Evolutionary conservation across 176 grass and related monocot genomes (phyloP).

Genomic region (Eleusine indica): DNA sequence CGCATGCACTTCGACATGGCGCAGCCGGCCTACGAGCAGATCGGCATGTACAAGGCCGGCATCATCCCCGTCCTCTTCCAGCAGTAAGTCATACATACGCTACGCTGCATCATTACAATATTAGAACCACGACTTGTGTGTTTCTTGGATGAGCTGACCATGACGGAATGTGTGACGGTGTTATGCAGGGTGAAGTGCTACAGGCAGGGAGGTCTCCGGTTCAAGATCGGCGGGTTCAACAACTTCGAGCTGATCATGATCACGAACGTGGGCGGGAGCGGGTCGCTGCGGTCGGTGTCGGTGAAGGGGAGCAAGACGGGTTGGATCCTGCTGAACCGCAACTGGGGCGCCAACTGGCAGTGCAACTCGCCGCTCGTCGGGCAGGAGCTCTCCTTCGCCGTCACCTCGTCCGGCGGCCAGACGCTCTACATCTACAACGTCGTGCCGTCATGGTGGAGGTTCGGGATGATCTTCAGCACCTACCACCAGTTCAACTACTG

Average conservation of each 20-base stretch:
- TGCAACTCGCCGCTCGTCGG: slow-evolving; percentile 23
- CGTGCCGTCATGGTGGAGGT: slow-evolving; percentile 17
- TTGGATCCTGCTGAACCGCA: slow-evolving; percentile 32
- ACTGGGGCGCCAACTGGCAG: slow-evolving; percentile 59
- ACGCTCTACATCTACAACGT: slow-evolving; percentile 17
- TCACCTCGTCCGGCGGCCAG: slow-evolving; percentile 41
- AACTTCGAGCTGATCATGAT: slow-evolving; percentile 18
- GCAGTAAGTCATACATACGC: background rate
- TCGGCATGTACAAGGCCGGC: slow-evolving; percentile 30
- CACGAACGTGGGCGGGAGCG: slow-evolving; percentile 30
- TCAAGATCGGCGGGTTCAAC: slow-evolving; percentile 21
- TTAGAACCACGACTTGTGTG: too few species aligned
- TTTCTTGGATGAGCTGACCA: too few species aligned
- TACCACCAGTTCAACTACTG: background rate
- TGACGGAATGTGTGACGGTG: too few species aligned
- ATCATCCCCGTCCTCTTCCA: slow-evolving; percentile 39
- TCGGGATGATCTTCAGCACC: background rate
- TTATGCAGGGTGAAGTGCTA: slow-evolving; percentile 31
- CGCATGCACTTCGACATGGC: slow-evolving; percentile 67
- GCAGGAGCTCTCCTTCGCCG: slow-evolving; percentile 38
- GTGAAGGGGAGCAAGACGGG: slow-evolving; percentile 19
- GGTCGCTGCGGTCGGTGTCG: slow-evolving; percentile 25
- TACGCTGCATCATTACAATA: too few species aligned
- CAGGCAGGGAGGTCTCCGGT: slow-evolving; percentile 21
- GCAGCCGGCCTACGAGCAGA: slow-evolving; percentile 31